These are phyloP conservation scores for Annulohypoxylon stygium DNA, from an alignment of 495 filamentous ascomycete species.

Conservation along the genomic window DNA sequence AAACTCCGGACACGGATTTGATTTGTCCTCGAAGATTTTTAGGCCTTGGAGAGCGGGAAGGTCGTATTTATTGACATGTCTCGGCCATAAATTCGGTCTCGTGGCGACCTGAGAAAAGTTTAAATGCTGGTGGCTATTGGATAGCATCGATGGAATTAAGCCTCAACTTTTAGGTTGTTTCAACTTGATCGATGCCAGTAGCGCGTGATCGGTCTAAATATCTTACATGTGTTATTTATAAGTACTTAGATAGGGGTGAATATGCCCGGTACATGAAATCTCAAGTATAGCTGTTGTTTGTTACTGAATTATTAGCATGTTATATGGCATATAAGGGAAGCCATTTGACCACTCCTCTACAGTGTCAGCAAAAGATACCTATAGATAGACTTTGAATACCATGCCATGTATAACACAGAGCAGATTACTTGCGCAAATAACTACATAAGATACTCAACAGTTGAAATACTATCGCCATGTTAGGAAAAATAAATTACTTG, in stretches of 20 bases:
- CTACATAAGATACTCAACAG: too few species aligned
- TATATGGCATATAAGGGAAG: too few species aligned
- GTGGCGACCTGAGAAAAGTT: neutral
- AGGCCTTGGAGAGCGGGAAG: neutral
- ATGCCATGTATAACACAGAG: too few species aligned
- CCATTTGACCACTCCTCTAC: too few species aligned
- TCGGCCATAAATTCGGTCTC: neutral
- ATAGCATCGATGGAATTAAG: neutral
- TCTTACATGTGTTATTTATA: neutral
- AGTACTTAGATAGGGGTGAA: neutral
- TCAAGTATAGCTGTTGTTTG: too few species aligned
- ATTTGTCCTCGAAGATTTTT: neutral
- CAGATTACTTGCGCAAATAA: too few species aligned
- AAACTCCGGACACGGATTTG: neutral
- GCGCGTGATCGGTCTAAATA: neutral
- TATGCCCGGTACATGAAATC: too few species aligned
- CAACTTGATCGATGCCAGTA: neutral
- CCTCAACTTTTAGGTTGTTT: neutral
- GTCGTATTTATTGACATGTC: neutral
- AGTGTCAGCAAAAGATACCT: too few species aligned
- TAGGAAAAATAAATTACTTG: too few species aligned
- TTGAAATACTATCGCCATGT: too few species aligned
- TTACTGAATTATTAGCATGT: too few species aligned
- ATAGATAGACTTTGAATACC: too few species aligned
- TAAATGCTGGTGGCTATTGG: neutral